phyloP scores from a whole-genome alignment of 1,284 basidiomycete species.

The Ceratobasidium sp. region DNA sequence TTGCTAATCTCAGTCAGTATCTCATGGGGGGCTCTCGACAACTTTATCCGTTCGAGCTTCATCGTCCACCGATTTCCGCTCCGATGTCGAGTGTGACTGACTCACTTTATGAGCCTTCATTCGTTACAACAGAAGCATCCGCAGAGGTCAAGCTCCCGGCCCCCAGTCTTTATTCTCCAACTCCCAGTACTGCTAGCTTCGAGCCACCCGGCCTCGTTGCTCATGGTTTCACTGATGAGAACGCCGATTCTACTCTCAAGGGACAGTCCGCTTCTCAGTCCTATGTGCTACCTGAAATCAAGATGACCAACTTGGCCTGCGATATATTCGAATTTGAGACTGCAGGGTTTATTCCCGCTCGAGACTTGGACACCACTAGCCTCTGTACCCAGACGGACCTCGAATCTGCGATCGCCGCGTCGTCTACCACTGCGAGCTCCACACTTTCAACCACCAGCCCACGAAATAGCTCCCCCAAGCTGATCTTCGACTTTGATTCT shows the following conservation, averaged over 20 bases:
- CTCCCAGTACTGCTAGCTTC: background rate
- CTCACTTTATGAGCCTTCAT: background rate
- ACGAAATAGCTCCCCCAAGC: background rate
- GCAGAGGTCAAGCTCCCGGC: background rate
- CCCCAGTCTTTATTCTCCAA: background rate
- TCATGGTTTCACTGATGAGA: background rate
- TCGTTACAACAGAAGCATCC: background rate
- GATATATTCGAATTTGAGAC: conserved; percentile 28
- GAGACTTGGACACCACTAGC: background rate
- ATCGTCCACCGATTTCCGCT: conserved; percentile 28
- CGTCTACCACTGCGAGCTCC: too few relatives aligned
- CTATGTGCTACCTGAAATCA: background rate
- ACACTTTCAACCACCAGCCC: background rate
- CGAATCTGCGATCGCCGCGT: too few relatives aligned
- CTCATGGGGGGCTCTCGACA: conserved; percentile 34
- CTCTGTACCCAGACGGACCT: background rate
- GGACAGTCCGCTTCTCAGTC: too few relatives aligned
- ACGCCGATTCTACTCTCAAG: background rate
- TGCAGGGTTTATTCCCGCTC: conserved; percentile 39
- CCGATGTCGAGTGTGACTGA: background rate
- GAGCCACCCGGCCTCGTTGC: background rate
- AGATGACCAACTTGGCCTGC: background rate
- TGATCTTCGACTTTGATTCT: conserved; percentile 16
- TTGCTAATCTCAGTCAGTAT: conserved; percentile 16
- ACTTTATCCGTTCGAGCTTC: conserved; percentile 39